Base-by-base conservation (phyloP, 768 basidiomycete species). In the Suillus sp. region DNA sequence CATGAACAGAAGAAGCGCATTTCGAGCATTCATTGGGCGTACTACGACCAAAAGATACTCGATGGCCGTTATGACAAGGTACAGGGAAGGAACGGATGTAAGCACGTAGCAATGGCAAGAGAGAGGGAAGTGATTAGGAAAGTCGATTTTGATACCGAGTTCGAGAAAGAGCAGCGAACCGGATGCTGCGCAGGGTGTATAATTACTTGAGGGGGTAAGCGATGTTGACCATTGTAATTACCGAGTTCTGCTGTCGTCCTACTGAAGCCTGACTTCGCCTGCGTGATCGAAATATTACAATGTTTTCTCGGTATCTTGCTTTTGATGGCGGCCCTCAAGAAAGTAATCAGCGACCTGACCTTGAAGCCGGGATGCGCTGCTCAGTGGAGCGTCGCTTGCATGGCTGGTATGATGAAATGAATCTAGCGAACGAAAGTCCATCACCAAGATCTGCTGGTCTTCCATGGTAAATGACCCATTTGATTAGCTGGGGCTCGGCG, bases 231-330 rank as follows among this genome's bases (percentile, higher is more conserved):
- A 34, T 34, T n/a, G 20, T 53, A 10, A 10, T 30, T 53, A 53
- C 51, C 32, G 11, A 32, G 32, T 53, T 32, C 9, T 53, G 32
- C 11, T 53, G 32, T 34, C 3, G 20, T 18, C 45, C 47, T 47
- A 13, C 10, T 16, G 25, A 25, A 16, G n/a, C n/a, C n/a, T n/a
- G 48, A 10, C 43, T 10, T 45, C n/a, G 10, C 25, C 27, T 8
- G 9, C 18, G 18, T 51, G 4, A 30, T 30, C 2, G 50, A 30
- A 30, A 30, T 9, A 51, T 30, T 69, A 14, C 16, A 58, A n/a
- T 37, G 73, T 42, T 42, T 18, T 20, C 13, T 71, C 45, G 77
- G 79, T 8, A 14, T 16, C 47, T 66, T 81, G 13, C 13, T 48
- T 14, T 1, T 6, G 11, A 47, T 22, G 2, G 22, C 11, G 13